Evolutionary conservation across 768 basidiomycete species (phyloP), one percentile per base, ranked within the genome.

Genomic region (Clavulina sp.): DNA sequence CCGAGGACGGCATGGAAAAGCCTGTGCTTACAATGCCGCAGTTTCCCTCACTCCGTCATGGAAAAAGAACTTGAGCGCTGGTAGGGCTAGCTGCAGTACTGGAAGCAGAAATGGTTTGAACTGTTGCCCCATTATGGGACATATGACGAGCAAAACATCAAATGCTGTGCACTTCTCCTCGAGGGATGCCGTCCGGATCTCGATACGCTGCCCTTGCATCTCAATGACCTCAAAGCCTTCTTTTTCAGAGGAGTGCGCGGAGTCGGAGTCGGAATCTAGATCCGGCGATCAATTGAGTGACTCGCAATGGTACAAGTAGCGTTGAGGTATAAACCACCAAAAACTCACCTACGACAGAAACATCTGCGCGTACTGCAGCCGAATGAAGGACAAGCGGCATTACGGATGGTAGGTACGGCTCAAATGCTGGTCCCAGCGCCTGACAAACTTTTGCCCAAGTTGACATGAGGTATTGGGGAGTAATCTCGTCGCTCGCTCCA

Each of bases 371-470:
- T n/a, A 78, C 76, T 29, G 78, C 73, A 2, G 89, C 89, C 0
- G 81, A 76, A 4, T 74, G 70, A 23, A 91, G 68, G 7, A 92
- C 64, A 0, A 76, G 72, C 0, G 87, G 84, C 77, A 92, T 86
- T 2, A 91, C 87, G 16, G 82, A 73, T 0, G 80, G 79, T 2
- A 92, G 72, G 62, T 85, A 92, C 0, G 85, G 85, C 60, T 84
- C 84, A 54, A 92, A 93, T 60, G 89, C 83, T 7, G 74, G 69
- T 0, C 82, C 82, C 59, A 92, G 73, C 0, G 84, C 84, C 56
- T 87, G 85, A 60, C 84, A 88, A 0, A 92, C 73, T 59, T 85
- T 89, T 2, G 84, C 81, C 86, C 86, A 92, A 0, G 86, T 91
- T 40, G 80, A 76, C 46, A 86, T 85, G 26, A 89, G 70, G 61